phyloP scores from a whole-genome alignment of 202 grass and related monocot species.

The Saccharum hybrid region DNA sequence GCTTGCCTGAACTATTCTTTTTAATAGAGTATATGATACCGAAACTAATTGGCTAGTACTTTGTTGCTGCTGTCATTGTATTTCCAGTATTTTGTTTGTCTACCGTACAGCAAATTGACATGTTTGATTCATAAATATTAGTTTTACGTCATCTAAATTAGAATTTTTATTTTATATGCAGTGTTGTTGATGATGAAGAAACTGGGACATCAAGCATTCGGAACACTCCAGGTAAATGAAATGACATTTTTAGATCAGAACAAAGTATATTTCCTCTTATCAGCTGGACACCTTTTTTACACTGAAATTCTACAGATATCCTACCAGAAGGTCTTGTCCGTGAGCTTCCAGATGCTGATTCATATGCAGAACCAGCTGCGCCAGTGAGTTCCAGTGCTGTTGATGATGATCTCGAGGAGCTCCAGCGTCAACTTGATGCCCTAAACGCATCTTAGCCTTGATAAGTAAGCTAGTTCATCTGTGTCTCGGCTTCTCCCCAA shows the following conservation, averaged over 20 bases:
- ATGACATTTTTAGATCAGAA: background rate
- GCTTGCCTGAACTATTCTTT: background rate
- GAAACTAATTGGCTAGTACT: slow-evolving; percentile 4
- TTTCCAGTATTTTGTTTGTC: background rate
- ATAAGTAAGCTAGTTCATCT: background rate
- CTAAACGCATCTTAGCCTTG: slow-evolving; percentile 64
- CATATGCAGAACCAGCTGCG: slow-evolving; percentile 50
- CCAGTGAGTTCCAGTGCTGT: slow-evolving; percentile 34
- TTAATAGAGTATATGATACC: background rate
- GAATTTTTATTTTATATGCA: slow-evolving; percentile 34
- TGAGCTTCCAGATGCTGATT: slow-evolving; percentile 84
- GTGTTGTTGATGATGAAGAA: slow-evolving; percentile 77
- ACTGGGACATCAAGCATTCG: slow-evolving; percentile 28
- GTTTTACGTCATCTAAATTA: background rate
- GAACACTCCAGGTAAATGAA: slow-evolving; percentile 52
- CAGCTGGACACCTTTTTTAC: background rate
- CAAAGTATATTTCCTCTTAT: background rate
- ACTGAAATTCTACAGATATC: slow-evolving; percentile 52
- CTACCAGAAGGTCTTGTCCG: slow-evolving; percentile 91
- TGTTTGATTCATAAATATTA: slow-evolving; percentile 28
- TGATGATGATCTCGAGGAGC: slow-evolving; percentile 81
- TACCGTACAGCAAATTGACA: background rate
- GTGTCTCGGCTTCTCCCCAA: background rate
- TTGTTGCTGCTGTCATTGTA: background rate
- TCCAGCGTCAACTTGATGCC: slow-evolving; percentile 88